Evolutionary conservation across 129 eudicot species (phyloP), one percentile per base, ranked within the genome.

Genomic region (Escallonia rubra): DNA sequence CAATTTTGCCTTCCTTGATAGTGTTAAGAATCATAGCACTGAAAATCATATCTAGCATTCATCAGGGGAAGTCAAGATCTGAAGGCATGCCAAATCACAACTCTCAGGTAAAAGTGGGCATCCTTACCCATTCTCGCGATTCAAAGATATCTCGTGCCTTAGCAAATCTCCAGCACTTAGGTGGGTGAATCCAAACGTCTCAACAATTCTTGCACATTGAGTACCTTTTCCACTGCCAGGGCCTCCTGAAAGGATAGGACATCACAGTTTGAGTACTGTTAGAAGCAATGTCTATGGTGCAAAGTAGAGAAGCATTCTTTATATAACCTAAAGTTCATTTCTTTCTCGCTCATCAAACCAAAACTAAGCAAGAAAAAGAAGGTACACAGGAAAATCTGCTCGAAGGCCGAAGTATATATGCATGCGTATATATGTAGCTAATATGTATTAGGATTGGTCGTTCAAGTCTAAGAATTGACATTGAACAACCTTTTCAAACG

Each of bases 191-290:
- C 98, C 98, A 66, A 66, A 91, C 61, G 83, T 78, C 51, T 88
- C 87, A 43, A 78, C 98, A 65, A 91, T 88, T 64, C 73, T 76
- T 41, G 69, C 56, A 78, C 98, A 91, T 63, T 91, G 98, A 54
- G 98, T 91, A 51, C 98, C 98, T 83, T 91, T 91, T 57, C 96
- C 98, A 64, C 90, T 88, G 71, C 98, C 98, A 52, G 98, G 98
- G 61, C 98, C 98, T 63, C 98, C 98, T 91, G 69, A 43, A 63
- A 78, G 68, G 72, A 67, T 46, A 23, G 0, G 34, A 23, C 16
- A 46, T 59, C 10, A 64, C 14, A 8, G 6, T 50, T 14, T 38
- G 3, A 41, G 49, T 49, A 41, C 0, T 23, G 34, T 23, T 23
- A 23, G 34, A 23, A 23, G 34, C 34, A 23, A 23, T 23, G 34